Conservation (phyloP, 768 basidiomycete species). For the Cystofilobasidium macerans region DNA sequence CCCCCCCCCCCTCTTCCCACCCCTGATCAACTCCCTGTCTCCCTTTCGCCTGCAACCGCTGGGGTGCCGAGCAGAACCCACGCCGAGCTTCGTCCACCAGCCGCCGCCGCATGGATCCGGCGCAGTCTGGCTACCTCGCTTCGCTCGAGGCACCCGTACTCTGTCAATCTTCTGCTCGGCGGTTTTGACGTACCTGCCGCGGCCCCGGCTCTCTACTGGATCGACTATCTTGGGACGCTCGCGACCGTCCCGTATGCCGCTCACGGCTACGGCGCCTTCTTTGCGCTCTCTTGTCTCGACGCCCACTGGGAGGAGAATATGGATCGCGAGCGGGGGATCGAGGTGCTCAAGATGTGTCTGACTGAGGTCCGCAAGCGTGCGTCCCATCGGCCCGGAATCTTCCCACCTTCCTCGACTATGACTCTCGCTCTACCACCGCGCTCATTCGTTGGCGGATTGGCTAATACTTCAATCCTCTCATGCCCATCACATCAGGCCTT, state of each 20-base stretch:
- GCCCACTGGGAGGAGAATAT: constrained; percentile 86
- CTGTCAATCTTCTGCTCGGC: constrained; percentile 83
- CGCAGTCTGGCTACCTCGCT: constrained; percentile 77
- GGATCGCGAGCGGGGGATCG: constrained; percentile 71
- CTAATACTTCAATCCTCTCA: too few species aligned
- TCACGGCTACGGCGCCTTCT: constrained; percentile 90
- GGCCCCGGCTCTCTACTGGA: constrained; percentile 70
- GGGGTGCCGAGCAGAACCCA: constrained; percentile 46
- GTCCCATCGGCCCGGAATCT: constrained; percentile 30
- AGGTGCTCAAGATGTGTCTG: constrained; percentile 71
- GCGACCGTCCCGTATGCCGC: constrained; percentile 82
- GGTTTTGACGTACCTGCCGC: constrained; percentile 68
- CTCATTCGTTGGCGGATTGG: too few species aligned
- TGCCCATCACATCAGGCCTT: constrained; percentile 8
- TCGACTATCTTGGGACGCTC: constrained; percentile 89
- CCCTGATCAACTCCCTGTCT: not conserved
- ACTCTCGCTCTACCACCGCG: not conserved
- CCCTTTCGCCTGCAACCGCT: too few species aligned
- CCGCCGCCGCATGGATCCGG: constrained; percentile 92
- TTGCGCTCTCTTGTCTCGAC: constrained; percentile 82
- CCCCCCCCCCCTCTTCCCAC: not conserved
- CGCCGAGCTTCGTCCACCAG: constrained; percentile 74
- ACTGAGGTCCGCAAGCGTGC: constrained; percentile 70
- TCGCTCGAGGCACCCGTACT: constrained; percentile 74
- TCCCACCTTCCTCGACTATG: not conserved